These are phyloP conservation scores for Omphalotus olearius DNA, from an alignment of 1,284 basidiomycete genomes.

Conservation along the genomic window DNA sequence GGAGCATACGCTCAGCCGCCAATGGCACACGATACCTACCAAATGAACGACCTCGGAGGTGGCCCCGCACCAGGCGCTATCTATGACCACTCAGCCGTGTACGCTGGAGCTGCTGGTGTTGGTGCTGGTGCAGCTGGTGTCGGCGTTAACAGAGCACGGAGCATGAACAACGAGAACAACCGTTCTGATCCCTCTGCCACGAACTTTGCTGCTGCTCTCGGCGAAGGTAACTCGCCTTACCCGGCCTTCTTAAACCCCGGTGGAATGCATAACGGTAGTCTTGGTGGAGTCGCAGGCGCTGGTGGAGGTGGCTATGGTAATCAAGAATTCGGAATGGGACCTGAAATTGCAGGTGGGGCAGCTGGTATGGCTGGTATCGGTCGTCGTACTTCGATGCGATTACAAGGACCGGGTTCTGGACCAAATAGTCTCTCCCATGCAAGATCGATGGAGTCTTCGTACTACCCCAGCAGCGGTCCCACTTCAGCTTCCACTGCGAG, in stretches of 20 bases:
- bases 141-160: constrained; percentile 35
- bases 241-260: constrained; percentile 39
- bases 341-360: constrained; percentile 11
- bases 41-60: constrained; percentile 34
- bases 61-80: constrained; percentile 25
- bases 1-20: constrained; percentile 58
- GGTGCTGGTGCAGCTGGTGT: constrained; percentile 38
- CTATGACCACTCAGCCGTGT: constrained; percentile 23
- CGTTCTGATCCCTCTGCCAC: neutral
- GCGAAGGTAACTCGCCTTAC: constrained; percentile 40
- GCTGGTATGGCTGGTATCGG: constrained; percentile 10
- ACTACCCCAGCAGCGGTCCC: neutral
- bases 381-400: constrained; percentile 10
- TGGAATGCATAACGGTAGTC: constrained; percentile 3
- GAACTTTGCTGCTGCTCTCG: constrained; percentile 27
- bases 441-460: no score
- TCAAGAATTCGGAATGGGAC: constrained; percentile 11
- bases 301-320: constrained; percentile 3
- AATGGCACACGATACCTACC: constrained; percentile 23
- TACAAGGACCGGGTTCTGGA: constrained; percentile 19
- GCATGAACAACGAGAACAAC: constrained; percentile 25
- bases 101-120: constrained; percentile 19
- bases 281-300: constrained; percentile 23
- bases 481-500: neutral
- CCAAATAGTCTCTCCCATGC: no score